Base-by-base conservation (phyloP, 768 basidiomycete genomes). In the Xerocomellus chrysenteron region DNA sequence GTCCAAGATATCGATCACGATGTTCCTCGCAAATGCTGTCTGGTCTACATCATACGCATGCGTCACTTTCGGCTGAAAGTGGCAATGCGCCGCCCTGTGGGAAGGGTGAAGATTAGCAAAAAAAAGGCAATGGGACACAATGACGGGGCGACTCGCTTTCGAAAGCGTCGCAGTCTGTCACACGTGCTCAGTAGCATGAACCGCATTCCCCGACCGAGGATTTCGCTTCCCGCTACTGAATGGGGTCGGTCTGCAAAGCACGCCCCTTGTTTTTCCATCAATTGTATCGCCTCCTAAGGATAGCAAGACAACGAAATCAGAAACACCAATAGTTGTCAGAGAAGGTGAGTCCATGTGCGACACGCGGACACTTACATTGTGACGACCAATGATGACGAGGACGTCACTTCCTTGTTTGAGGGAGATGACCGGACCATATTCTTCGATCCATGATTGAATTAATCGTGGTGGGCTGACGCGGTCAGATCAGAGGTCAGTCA, bases 211-310 rank as follows among this genome's bases (percentile, higher is more conserved):
- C 80, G 81, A 0, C 79, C 79, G 0, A 85, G 73, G 0, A 81
- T 82, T 26, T 85, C 82, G 4, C 83, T 80, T 1, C 80, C 84
- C 1, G 83, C 76, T 12, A 85, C 79, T 12, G 74, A 77, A 9
- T 68, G 64, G 1, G 84, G 84, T 39, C 84, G 66, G 61, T 86
- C 84, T 0, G 76, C 77, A 17, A 80, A 72, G 4, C 62, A 61
- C 0, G 79, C 80, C 0, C 83, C 83, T 55, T 85, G 81, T 57
- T 81, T 80, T 67, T 85, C 84, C 81, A 86, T 76, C 48, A 86
- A 78, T 11, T 84, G 82, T 1, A 80, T 74, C 0, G 84, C 83
- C 45, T 68, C 69, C 69, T 69, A 5, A n/a, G 3, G 21, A 14
- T 12, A 7, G 39, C 11, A 40, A n/a, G 17, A 9, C n/a, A n/a